These are phyloP conservation scores for Macadamia integrifolia DNA, from an alignment of 164 flowering plant genomes.

Conservation along the genomic window DNA sequence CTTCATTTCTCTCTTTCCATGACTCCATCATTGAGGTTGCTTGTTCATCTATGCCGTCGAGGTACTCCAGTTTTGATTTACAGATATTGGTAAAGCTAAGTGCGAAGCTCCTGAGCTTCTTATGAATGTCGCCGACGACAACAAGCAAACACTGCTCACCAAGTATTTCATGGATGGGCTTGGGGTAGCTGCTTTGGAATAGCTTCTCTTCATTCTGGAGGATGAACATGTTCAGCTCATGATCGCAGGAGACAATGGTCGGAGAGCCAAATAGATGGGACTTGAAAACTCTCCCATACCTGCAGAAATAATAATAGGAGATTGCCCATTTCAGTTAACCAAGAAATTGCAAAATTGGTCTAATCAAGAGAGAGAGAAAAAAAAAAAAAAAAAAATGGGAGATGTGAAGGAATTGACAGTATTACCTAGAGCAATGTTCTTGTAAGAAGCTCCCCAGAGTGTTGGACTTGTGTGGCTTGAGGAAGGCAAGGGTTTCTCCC, in stretches of 20 bases:
- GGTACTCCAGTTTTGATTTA: slow-evolving; percentile 36
- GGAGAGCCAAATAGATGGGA: slow-evolving; percentile 65
- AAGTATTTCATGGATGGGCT: slow-evolving; percentile 61
- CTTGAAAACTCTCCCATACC: slow-evolving; percentile 73
- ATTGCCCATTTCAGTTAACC: background rate
- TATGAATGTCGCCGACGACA: slow-evolving; percentile 59
- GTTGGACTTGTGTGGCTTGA: slow-evolving; percentile 66
- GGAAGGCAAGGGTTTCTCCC: slow-evolving; percentile 63
- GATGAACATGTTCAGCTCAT: slow-evolving; percentile 58
- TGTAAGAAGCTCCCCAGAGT: slow-evolving; percentile 54
- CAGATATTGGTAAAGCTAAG: slow-evolving; percentile 34
- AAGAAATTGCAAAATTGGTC: too few species aligned
- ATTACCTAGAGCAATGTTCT: slow-evolving; percentile 56
- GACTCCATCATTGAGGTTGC: slow-evolving; percentile 37
- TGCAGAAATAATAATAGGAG: slow-evolving; percentile 11
- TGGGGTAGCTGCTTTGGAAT: slow-evolving; percentile 62
- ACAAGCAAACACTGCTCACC: slow-evolving; percentile 54
- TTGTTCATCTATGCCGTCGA: slow-evolving; percentile 35
- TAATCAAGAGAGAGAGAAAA: background rate
- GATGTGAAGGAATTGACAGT: too few species aligned
- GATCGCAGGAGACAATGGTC: slow-evolving; percentile 77
- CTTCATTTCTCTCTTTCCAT: slow-evolving; percentile 34
- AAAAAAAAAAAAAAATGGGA: background rate
- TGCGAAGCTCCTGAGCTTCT: slow-evolving; percentile 39
- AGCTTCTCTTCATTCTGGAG: slow-evolving; percentile 79